Evolutionary conservation across 306 rosid genomes (phyloP), one percentile per base, ranked within the genome.

Genomic region (Vigna mungo): DNA sequence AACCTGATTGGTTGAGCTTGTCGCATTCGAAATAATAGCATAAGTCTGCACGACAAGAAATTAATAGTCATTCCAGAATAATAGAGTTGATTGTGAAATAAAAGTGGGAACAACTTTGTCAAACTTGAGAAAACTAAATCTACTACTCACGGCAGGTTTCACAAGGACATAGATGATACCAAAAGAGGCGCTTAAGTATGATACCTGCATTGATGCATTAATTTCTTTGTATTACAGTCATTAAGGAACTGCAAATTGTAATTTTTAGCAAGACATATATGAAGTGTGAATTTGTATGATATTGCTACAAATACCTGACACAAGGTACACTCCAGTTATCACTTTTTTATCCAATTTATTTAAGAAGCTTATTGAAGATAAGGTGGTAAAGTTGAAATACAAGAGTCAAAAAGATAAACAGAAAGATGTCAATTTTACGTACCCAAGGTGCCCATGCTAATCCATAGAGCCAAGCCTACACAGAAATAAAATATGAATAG

Each of bases 391-490:
- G 44, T 27, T 37, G 27, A 49, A 49, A 43, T 9, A 37, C 44
- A 37, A 76, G 5, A 53, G 25, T 76, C 11, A 52, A 18, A 63
- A 30, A 49, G 9, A 66, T 44, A 55, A 67, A 39, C 51, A 64
- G 27, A 54, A 44, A 52, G 56, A 74, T 43, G 48, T 68, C 67
- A 60, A 73, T 61, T 60, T 74, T 71, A 32, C 88, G 4, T 84
- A 90, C 96, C 97, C 97, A 90, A 27, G 94, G 76, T n/a, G 96
- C 97, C 96, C 96, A 93, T 78, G 97, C 96, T 75, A 93, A 80
- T 71, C 97, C 97, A 79, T 88, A 82, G 70, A 90, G 87, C 90
- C 87, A 81, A 68, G 92, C 94, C 97, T 93, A 72, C 67, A 52
- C 23, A 82, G 27, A 37, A 41, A 78, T 60, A 72, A n/a, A 34